Evolutionary conservation across 257 asterid species (phyloP).

Genomic region (Leptodermis oblonga): DNA sequence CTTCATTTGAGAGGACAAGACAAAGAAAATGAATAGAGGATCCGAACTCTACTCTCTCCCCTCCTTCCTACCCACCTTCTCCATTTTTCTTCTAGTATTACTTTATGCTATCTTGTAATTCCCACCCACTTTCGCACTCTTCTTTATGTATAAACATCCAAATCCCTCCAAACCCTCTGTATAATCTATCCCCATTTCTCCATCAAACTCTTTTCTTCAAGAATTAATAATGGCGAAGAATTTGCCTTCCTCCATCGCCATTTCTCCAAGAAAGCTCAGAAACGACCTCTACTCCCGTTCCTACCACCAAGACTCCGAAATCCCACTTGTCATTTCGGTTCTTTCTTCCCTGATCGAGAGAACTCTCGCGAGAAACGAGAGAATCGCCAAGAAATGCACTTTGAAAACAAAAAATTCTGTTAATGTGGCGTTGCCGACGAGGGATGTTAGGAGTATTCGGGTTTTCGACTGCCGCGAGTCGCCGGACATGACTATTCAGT

Average conservation of each 20-base stretch:
- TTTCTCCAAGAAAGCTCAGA: slow-evolving; percentile 83
- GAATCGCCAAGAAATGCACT: slow-evolving; percentile 47
- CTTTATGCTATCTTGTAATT: slow-evolving; percentile 4
- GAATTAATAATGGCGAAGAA: slow-evolving; percentile 58
- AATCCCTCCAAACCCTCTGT: neutral
- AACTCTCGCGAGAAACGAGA: slow-evolving; percentile 61
- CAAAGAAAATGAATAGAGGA: no score
- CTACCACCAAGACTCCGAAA: slow-evolving; percentile 41
- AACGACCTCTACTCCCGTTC: slow-evolving; percentile 66
- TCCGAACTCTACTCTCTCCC: no score
- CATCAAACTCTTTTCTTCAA: neutral
- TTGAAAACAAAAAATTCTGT: slow-evolving; percentile 14
- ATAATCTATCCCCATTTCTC: slow-evolving; percentile 8
- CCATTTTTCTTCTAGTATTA: neutral
- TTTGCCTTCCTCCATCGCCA: slow-evolving; percentile 20
- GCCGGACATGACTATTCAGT: slow-evolving; percentile 73
- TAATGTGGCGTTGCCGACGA: neutral
- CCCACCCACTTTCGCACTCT: slow-evolving; percentile 5
- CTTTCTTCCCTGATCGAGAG: slow-evolving; percentile 86
- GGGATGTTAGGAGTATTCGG: slow-evolving; percentile 33
- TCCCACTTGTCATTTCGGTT: slow-evolving; percentile 83
- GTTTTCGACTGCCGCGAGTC: slow-evolving; percentile 69
- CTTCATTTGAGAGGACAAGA: no score
- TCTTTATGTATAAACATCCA: slow-evolving; percentile 7
- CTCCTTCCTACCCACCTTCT: slow-evolving; percentile 56